Evolutionary conservation across 192 early-diverging fungal genomes (phyloP).

Genomic region (Martensiomyces pterosporus): DNA sequence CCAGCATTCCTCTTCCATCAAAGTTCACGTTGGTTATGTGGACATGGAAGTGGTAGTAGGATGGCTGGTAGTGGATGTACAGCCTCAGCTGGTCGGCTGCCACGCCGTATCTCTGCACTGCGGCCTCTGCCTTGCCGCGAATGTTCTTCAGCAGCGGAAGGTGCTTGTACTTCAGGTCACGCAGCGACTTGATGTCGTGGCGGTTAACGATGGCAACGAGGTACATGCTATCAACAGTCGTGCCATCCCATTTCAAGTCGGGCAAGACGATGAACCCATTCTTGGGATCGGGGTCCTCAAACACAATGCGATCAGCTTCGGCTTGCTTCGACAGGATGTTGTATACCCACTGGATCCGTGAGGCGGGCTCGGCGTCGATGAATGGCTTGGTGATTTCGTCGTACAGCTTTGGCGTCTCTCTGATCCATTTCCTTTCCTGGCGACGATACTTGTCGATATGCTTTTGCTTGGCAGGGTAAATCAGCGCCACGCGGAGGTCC

Average conservation of each 20-base stretch:
- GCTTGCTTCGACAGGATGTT: slow-evolving; percentile 66
- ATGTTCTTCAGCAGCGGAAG: slow-evolving; percentile 63
- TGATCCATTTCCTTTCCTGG: slow-evolving; percentile 57
- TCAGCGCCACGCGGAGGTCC: slow-evolving; percentile 57
- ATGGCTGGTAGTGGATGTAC: slow-evolving; percentile 78
- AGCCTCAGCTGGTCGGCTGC: slow-evolving; percentile 57
- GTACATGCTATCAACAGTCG: slow-evolving; percentile 60
- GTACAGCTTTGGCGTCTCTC: slow-evolving; percentile 65
- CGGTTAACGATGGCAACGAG: slow-evolving; percentile 59
- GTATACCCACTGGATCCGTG: slow-evolving; percentile 70
- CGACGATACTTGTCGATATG: slow-evolving; percentile 71
- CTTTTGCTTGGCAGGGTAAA: slow-evolving; percentile 62
- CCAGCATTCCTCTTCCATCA: slow-evolving; percentile 53
- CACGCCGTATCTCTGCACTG: slow-evolving; percentile 52
- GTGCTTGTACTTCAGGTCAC: slow-evolving; percentile 58
- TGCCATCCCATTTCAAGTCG: slow-evolving; percentile 76
- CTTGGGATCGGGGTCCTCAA: slow-evolving; percentile 54
- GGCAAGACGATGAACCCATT: slow-evolving; percentile 72
- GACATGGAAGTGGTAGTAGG: slow-evolving; percentile 80
- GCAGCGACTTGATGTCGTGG: slow-evolving; percentile 56
- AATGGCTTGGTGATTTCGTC: slow-evolving; percentile 51
- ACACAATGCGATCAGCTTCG: slow-evolving; percentile 64
- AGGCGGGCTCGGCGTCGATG: slow-evolving; percentile 58
- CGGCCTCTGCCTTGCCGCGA: slow-evolving; percentile 40
- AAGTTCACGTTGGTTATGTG: slow-evolving; percentile 67